Evolutionary conservation across 371 early-diverging fungal genomes (phyloP).

Genomic region (Mortierella sp.): DNA sequence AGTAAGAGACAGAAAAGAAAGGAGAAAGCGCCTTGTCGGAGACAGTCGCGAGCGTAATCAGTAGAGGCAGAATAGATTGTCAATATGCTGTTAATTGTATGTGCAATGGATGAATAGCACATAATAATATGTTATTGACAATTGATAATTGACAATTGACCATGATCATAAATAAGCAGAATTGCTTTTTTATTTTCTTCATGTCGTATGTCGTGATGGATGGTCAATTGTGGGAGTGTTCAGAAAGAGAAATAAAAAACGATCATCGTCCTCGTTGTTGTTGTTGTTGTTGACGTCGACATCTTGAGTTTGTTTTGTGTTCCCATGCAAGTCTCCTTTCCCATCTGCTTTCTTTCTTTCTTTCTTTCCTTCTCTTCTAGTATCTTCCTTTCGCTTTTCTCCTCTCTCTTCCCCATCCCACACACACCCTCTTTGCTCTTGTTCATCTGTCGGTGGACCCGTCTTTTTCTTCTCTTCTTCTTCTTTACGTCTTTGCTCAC

Average conservation of each 20-base stretch:
- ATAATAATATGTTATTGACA: background rate
- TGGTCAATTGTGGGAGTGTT: background rate
- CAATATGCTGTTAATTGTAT: background rate
- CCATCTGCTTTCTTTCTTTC: background rate
- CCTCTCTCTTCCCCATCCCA: background rate
- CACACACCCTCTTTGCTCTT: background rate
- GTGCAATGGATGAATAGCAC: background rate
- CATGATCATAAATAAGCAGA: too few relatives aligned
- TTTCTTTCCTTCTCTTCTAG: background rate
- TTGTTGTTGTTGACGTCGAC: background rate
- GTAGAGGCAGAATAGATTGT: background rate
- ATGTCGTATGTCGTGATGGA: too few relatives aligned
- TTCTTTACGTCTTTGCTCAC: background rate
- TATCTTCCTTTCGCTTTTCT: background rate
- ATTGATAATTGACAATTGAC: constrained; percentile 1
- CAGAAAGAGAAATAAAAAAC: background rate
- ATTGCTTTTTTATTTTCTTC: too few relatives aligned
- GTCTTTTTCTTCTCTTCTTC: background rate
- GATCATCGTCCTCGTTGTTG: background rate
- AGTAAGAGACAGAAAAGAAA: background rate
- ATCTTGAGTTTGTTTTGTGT: background rate
- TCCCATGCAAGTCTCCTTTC: background rate
- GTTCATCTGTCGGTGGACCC: background rate
- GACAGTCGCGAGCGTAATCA: background rate
- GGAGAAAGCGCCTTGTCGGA: background rate